phyloP scores from a whole-genome alignment of 2,329 filamentous ascomycete species.

The Colletotrichum sp. region DNA sequence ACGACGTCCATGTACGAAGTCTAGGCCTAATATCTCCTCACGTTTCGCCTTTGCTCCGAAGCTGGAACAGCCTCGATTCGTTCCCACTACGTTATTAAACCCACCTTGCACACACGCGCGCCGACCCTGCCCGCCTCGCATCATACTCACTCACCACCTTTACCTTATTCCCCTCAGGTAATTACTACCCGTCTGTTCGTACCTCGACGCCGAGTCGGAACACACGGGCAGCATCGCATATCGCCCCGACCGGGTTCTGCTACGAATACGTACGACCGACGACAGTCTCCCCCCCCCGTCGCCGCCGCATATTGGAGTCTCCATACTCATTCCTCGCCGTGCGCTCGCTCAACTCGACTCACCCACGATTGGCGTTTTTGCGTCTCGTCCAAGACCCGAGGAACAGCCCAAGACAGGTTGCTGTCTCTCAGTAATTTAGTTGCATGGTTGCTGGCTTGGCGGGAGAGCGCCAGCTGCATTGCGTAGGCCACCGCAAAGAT shows the following conservation, averaged over 20 bases:
- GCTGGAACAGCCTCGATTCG: background rate
- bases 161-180: background rate
- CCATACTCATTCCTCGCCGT: constrained; percentile 15
- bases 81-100: background rate
- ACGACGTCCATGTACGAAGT: background rate
- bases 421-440: constrained; percentile 21
- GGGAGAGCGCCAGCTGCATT: background rate
- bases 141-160: background rate
- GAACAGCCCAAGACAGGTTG: background rate
- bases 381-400: background rate
- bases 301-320: constrained; percentile 6
- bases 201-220: background rate
- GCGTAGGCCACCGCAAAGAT: constrained; percentile 2
- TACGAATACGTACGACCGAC: background rate
- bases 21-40: background rate
- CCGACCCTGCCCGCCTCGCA: background rate
- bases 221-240: background rate
- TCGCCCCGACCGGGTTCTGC: background rate
- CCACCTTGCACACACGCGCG: background rate
- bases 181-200: background rate
- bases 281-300: background rate
- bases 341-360: background rate
- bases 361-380: background rate
- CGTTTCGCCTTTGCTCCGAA: background rate
- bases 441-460: constrained; percentile 22